A percentile compares a stretch with the other conserved stretches of the same genome.
These are phyloP conservation scores for Saraca asoca DNA, from an alignment of 331 rosid genomes.

Conservation along the genomic window DNA sequence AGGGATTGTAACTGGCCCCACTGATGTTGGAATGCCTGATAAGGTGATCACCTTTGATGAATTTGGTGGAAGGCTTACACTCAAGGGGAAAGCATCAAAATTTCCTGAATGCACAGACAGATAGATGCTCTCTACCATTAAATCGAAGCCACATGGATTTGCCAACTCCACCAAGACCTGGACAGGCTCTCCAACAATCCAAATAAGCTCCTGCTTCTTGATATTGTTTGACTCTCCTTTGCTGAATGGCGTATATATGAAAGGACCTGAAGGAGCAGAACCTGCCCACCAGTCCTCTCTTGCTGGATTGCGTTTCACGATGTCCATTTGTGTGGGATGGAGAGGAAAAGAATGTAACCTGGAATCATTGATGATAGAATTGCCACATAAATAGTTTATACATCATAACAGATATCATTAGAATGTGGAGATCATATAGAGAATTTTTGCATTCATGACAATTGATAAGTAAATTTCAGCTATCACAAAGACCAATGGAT, in stretches of 20 bases:
- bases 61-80: slow-evolving; percentile 82
- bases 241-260: slow-evolving; percentile 95
- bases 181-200: slow-evolving; percentile 95
- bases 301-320: slow-evolving; percentile 80
- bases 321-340: slow-evolving; percentile 83
- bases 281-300: slow-evolving; percentile 99
- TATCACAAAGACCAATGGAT: slow-evolving; percentile 8
- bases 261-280: slow-evolving; percentile 93
- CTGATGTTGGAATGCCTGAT: slow-evolving; percentile 94
- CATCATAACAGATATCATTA: neutral
- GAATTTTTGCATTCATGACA: slow-evolving; percentile 7
- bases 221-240: slow-evolving; percentile 77
- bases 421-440: neutral
- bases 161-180: slow-evolving; percentile 95
- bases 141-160: slow-evolving; percentile 94
- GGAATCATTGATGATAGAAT: slow-evolving; percentile 41
- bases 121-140: slow-evolving; percentile 93
- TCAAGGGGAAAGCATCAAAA: slow-evolving; percentile 89
- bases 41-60: slow-evolving; percentile 87
- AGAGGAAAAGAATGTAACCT: slow-evolving; percentile 91
- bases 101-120: slow-evolving; percentile 89
- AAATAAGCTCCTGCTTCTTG: slow-evolving; percentile 76
- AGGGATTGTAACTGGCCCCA: slow-evolving; percentile 77
- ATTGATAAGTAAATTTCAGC: slow-evolving; percentile 2
- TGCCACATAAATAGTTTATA: slow-evolving; percentile 14